Percentiles rank a stretch among this genome's conserved stretches.
These are phyloP conservation scores for Hirschioporus abietinus DNA, from an alignment of 768 basidiomycete genomes.

Conservation along the genomic window DNA sequence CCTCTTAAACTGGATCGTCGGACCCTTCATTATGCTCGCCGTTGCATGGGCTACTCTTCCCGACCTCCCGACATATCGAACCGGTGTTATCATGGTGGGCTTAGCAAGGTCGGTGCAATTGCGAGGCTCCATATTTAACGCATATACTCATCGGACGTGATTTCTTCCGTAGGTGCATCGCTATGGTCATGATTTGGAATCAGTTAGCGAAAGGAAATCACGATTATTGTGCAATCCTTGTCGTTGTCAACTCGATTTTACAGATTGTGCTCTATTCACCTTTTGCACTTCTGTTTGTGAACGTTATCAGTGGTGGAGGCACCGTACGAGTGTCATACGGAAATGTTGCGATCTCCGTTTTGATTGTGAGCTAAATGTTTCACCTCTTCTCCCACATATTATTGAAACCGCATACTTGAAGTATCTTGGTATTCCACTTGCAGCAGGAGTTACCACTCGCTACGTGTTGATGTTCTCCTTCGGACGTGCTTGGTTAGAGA, in stretches of 20 bases:
- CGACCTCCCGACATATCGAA: conserved; percentile 67
- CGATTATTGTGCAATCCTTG: conserved; percentile 74
- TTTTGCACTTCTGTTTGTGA: conserved; percentile 66
- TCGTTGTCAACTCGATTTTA: conserved; percentile 73
- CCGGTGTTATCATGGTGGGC: conserved; percentile 81
- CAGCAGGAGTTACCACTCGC: conserved; percentile 66
- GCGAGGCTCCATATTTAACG: conserved; percentile 5
- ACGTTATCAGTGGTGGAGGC: conserved; percentile 41
- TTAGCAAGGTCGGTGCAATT: conserved; percentile 54
- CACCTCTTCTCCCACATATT: conserved; percentile 4
- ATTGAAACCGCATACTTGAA: conserved; percentile 21
- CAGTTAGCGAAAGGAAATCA: conserved; percentile 61
- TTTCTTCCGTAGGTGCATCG: conserved; percentile 24
- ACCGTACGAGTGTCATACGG: conserved; percentile 49
- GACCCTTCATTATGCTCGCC: conserved; percentile 80
- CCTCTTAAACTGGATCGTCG: conserved; percentile 74
- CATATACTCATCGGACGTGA: background rate
- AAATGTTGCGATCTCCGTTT: conserved; percentile 57
- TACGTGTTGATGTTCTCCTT: conserved; percentile 41
- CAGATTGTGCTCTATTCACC: conserved; percentile 79
- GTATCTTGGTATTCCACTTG: conserved; percentile 83
- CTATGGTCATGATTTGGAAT: conserved; percentile 84
- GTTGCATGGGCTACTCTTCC: conserved; percentile 83
- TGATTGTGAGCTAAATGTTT: conserved; percentile 48
- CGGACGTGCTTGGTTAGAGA: conserved; percentile 44